Base-by-base conservation (phyloP, 257 asterid genomes). In the Forsythia viridissima region DNA sequence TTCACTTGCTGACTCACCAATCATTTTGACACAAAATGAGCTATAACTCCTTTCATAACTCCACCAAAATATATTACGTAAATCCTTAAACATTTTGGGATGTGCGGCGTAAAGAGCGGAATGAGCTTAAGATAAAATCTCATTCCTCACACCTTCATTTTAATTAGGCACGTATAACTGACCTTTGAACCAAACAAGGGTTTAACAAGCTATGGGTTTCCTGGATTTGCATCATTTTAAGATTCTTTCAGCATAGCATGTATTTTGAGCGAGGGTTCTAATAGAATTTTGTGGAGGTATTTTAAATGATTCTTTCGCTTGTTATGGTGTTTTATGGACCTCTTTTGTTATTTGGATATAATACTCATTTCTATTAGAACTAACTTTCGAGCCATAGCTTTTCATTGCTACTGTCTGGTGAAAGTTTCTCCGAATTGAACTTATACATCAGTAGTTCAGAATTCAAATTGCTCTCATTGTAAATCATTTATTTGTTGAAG, bases 291-390 rank as follows among this genome's bases (percentile, higher is more conserved):
- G 7, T 3, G 5, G 15, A 7, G 36, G 18, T 6, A 36, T 67
- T 18, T 59, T 38, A 24, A 18, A 70, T 73, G 69, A 73, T 46
- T 70, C 61, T 44, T 77, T n/a, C 15, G 70, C 70, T 69, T 7
- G 21, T 30, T 63, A 57, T 37, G n/a, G 67, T 51, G 36, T 34
- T 79, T 16, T 75, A 9, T 15, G 3, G 46, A 18, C 8, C 18
- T 40, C 57, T 48, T 55, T 9, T 76, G 75, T 41, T 38, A 41
- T 12, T 79, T 76, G 44, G 8, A 55, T 48, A 40, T 36, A 70
- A 46, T 59, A 18, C 73, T 39, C 59, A 20, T 74, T 39, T 74
- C 72, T 67, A 37, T 16, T 15, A 18, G 16, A 38, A 30, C 18
- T 21, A 63, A 16, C 7, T 63, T 63, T 9, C 7, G 7, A 21